These are phyloP conservation scores for Hyaloscypha hepaticicola DNA, from an alignment of 495 filamentous ascomycete species.

Conservation along the genomic window DNA sequence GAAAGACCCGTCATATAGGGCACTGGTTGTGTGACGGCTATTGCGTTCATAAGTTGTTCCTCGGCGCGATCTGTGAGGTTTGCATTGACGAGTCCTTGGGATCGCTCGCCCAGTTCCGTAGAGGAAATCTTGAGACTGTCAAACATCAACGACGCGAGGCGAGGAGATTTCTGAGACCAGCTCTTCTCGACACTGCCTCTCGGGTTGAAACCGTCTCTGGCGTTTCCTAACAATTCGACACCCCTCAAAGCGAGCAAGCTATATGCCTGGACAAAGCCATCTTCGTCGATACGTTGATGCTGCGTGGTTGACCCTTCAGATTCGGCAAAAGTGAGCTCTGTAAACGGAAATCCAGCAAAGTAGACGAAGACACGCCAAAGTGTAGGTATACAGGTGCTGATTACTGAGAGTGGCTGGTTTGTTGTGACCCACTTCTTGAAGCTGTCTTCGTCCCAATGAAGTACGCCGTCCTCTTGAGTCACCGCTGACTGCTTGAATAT, in stretches of 20 bases:
- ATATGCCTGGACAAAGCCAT: constrained; percentile 13
- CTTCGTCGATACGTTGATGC: constrained; percentile 11
- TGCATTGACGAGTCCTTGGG: constrained; percentile 6
- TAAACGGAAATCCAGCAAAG: constrained; percentile 15
- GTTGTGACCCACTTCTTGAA: constrained; percentile 12
- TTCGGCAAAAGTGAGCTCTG: constrained; percentile 3
- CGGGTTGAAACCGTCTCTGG: constrained; percentile 1
- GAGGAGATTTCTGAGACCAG: constrained; percentile 12
- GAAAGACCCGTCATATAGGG: constrained; percentile 13
- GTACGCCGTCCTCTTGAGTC: constrained; percentile 42
- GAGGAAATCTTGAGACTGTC: constrained; percentile 11
- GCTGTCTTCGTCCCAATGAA: constrained; percentile 29
- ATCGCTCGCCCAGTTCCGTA: constrained; percentile 9
- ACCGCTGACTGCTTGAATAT: constrained; percentile 25
- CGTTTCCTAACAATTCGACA: constrained; percentile 7
- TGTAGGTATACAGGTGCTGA: constrained; percentile 5
- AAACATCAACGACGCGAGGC: constrained; percentile 10
- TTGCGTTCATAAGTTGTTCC: constrained; percentile 8
- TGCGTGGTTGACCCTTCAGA: constrained; percentile 7
- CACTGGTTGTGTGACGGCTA: constrained; percentile 9
- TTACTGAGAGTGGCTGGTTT: constrained; percentile 13
- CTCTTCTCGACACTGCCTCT: constrained; percentile 9
- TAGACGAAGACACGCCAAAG: constrained; percentile 14
- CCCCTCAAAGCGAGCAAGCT: constrained; percentile 7
- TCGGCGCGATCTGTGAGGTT: constrained; percentile 9